phyloP scores from a whole-genome alignment of 768 basidiomycete genomes.

The Suillus occidentalis region DNA sequence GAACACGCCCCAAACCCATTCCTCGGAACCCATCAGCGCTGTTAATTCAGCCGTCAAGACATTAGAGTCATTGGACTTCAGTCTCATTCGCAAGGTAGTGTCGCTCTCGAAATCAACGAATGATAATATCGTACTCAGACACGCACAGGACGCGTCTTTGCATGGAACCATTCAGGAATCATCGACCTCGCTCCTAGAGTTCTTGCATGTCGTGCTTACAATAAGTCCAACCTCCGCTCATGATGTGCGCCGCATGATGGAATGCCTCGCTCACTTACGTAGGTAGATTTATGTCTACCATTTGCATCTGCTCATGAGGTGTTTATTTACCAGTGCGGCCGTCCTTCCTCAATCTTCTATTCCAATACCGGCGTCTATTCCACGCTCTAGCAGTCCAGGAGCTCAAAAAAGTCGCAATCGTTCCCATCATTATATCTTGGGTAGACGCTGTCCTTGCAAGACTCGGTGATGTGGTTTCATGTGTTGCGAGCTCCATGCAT shows the following conservation, averaged over 20 bases:
- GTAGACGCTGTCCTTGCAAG: constrained; percentile 60
- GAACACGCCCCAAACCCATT: background rate
- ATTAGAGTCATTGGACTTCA: constrained; percentile 30
- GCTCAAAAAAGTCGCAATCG: constrained; percentile 18
- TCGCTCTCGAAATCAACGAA: background rate
- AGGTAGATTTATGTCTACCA: constrained; percentile 6
- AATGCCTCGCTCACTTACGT: constrained; percentile 22
- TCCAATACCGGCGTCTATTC: constrained; percentile 52
- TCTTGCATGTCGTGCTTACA: constrained; percentile 27
- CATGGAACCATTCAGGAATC: constrained; percentile 36
- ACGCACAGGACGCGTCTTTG: constrained; percentile 32
- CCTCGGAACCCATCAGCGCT: constrained; percentile 9
- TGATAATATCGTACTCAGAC: constrained; percentile 11
- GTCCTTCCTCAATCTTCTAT: constrained; percentile 40
- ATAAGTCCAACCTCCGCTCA: constrained; percentile 9
- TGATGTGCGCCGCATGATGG: constrained; percentile 11
- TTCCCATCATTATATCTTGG: constrained; percentile 57
- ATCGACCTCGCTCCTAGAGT: constrained; percentile 32
- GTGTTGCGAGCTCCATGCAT: constrained; percentile 30
- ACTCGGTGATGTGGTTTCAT: constrained; percentile 40
- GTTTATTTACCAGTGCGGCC: constrained; percentile 29
- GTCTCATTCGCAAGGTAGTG: constrained; percentile 28
- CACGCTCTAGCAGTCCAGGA: constrained; percentile 42
- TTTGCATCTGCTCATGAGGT: constrained; percentile 6
- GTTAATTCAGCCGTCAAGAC: constrained; percentile 25